phyloP scores from a whole-genome alignment of 495 filamentous ascomycete species.

The Neurospora hispaniola region DNA sequence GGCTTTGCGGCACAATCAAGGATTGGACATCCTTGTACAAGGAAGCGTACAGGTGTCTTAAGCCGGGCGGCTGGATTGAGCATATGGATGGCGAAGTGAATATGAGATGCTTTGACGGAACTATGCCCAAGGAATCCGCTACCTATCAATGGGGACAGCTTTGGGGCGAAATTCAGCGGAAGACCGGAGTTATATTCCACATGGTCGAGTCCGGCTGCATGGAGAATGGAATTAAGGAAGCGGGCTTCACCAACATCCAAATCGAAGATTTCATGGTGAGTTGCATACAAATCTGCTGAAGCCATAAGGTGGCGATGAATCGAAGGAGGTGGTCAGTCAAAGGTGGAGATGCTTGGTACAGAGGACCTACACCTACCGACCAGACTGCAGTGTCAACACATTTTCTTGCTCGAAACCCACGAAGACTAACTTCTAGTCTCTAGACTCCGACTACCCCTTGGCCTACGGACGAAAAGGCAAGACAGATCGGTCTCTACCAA shows the following conservation, averaged over 20 bases:
- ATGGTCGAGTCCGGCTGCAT: constrained; percentile 31
- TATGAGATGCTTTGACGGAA: not conserved
- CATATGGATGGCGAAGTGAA: constrained; percentile 2
- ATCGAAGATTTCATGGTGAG: not conserved
- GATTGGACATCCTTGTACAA: constrained; percentile 35
- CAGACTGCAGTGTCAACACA: too few species aligned
- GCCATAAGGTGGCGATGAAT: not conserved
- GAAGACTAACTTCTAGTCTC: not conserved
- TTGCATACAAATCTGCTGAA: not conserved
- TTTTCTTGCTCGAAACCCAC: too few species aligned
- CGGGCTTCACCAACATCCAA: constrained; percentile 45
- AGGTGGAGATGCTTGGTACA: too few species aligned
- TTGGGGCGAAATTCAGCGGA: not conserved
- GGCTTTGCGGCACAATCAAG: constrained; percentile 35
- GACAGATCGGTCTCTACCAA: not conserved
- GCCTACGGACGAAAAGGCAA: constrained; percentile 14
- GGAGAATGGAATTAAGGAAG: constrained; percentile 44
- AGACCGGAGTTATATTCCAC: constrained; percentile 1
- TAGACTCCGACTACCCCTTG: constrained; percentile 31
- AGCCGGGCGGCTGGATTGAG: constrained; percentile 28
- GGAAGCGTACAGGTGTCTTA: constrained; percentile 20
- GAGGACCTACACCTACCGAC: too few species aligned
- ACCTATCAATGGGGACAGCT: not conserved
- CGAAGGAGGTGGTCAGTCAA: too few species aligned
- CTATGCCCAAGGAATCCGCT: not conserved